Evolutionary conservation across 2,329 filamentous ascomycete species (phyloP).

Genomic region (Mycosphaerelloides madeirae): DNA sequence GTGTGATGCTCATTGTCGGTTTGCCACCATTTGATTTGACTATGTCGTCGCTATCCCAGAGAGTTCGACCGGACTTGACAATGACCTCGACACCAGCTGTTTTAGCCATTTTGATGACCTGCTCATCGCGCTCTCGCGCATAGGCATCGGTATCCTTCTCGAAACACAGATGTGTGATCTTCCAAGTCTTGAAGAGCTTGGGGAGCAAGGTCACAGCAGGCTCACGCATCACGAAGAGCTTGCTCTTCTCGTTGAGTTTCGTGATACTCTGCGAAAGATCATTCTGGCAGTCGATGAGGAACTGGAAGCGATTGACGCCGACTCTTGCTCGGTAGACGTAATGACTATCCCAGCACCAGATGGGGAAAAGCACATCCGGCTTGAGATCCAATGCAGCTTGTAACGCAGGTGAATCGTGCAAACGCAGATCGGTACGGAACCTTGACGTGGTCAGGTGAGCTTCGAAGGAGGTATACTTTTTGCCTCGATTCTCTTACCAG

Average conservation of each 20-base stretch:
- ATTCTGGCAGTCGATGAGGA: constrained; percentile 68
- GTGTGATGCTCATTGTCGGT: constrained; percentile 69
- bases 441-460: constrained; percentile 1
- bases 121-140: constrained; percentile 58
- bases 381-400: constrained; percentile 66
- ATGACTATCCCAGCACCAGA: constrained; percentile 67
- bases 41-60: constrained; percentile 69
- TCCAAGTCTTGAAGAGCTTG: constrained; percentile 69
- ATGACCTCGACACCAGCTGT: constrained; percentile 65
- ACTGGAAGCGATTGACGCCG: constrained; percentile 70
- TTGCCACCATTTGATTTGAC: constrained; percentile 62
- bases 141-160: constrained; percentile 76
- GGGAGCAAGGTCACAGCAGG: constrained; percentile 66
- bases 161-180: constrained; percentile 70
- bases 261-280: constrained; percentile 64
- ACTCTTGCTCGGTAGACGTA: constrained; percentile 70
- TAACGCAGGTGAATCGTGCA: constrained; percentile 72
- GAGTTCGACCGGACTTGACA: constrained; percentile 59
- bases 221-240: constrained; percentile 67
- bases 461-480: background rate
- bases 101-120: constrained; percentile 55
- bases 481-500: no score
- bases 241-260: constrained; percentile 64
- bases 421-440: constrained; percentile 70
- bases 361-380: constrained; percentile 67